Base-by-base conservation (phyloP, 768 basidiomycete genomes). In the Pleurotus cornucopiae region DNA sequence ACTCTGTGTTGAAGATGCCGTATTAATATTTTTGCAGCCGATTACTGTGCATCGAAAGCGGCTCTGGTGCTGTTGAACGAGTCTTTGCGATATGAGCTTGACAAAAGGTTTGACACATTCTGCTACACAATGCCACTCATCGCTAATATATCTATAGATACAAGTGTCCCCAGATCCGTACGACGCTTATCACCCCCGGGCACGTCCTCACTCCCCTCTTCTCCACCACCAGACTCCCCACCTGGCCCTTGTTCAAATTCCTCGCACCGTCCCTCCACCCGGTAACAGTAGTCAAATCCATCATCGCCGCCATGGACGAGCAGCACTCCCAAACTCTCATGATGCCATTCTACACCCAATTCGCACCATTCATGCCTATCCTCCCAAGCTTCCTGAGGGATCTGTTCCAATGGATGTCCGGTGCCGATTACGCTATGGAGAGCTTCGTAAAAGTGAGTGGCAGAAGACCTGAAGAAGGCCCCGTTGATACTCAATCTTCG, bases 11-110 rank as follows among this genome's bases (percentile, higher is more conserved):
- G 37, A 26, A 26, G 38, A 40, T 12, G 40, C 7, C 7, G 44
- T 41, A 34, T 48, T 16, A 52, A 54, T 45, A 41, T 46, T 30
- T 57, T 38, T 34, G 18, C 55, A 92, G 91, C 86, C 64, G 93
- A 96, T 71, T 98, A 99, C 68, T 80, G 79, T 67, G 92, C 94
- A 6, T 93, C 92, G 21, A 99, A 99, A 73, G 91, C 94, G 9
- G 94, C 95, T n/a, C 66, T 89, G 18, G 74, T 90, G 13, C 81
- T 82, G 30, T 70, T 98, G 45, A 85, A 96, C 62, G 89, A 94
- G 61, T 86, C 89, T 12, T 77, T 99, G 52, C 82, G 93, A 51
- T 89, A 86, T 62, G 96, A 99, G 68, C 82, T 98, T 14, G 89
- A 94, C 67, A 83, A 87, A 44, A 74, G 78, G 30, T 34, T 9